phyloP scores from a whole-genome alignment of 2,329 filamentous ascomycete genomes.

The Pseudocercospora crystallina region DNA sequence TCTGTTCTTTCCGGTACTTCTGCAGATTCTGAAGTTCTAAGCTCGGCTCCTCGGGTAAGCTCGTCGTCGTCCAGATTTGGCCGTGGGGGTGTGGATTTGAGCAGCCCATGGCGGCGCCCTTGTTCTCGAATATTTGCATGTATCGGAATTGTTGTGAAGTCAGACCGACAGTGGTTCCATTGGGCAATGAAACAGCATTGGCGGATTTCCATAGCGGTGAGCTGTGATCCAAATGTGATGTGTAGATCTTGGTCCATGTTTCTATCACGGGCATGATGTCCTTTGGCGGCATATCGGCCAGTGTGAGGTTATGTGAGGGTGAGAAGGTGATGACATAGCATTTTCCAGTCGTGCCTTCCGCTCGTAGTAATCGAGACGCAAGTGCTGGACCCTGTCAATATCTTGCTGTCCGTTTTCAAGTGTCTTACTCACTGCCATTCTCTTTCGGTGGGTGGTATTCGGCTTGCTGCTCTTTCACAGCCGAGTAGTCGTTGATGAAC shows the following conservation, averaged over 20 bases:
- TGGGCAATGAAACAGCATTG: constrained; percentile 36
- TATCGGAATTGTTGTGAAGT: constrained; percentile 81
- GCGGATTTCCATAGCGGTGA: constrained; percentile 61
- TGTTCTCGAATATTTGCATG: constrained; percentile 99
- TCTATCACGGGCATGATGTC: constrained; percentile 82
- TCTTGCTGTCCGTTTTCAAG: background rate
- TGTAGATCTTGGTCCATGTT: constrained; percentile 90
- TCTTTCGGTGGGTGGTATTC: constrained; percentile 64
- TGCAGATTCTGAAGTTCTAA: constrained; percentile 76
- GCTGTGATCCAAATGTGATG: constrained; percentile 70
- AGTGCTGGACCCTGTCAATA: constrained; percentile 53
- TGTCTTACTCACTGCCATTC: constrained; percentile 46
- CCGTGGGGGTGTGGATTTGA: constrained; percentile 98
- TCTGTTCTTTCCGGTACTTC: constrained; percentile 73
- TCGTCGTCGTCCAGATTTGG: constrained; percentile 93
- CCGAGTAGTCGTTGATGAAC: constrained; percentile 97
- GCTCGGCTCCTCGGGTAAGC: constrained; percentile 82
- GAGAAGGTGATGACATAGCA: constrained; percentile 98
- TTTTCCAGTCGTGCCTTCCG: constrained; percentile 85
- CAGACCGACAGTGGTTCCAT: constrained; percentile 46
- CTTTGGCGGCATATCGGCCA: constrained; percentile 77
- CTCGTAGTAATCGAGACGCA: constrained; percentile 73
- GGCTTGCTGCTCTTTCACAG: constrained; percentile 89
- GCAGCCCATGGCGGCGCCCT: constrained; percentile 96
- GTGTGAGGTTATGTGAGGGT: constrained; percentile 82